These are phyloP conservation scores for Ganoderma multipileum DNA, from an alignment of 1,284 basidiomycete species.

Conservation along the genomic window DNA sequence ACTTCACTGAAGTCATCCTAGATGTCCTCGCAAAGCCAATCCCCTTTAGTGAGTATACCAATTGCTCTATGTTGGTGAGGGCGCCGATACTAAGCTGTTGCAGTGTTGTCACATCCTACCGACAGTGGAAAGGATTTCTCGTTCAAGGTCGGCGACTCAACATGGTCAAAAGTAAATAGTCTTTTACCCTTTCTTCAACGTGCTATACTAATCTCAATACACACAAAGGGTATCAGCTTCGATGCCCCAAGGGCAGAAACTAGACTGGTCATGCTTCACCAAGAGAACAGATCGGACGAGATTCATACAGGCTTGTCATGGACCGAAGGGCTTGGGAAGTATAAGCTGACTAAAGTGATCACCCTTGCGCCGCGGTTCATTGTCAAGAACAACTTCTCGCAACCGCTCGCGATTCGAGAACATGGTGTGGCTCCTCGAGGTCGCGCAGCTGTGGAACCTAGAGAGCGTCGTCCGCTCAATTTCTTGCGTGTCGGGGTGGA, in stretches of 20 bases:
- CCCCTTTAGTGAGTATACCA: slow-evolving; percentile 75
- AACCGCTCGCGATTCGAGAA: slow-evolving; percentile 84
- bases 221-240: slow-evolving; percentile 76
- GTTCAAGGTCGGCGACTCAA: slow-evolving; percentile 86
- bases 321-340: slow-evolving; percentile 94
- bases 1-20: slow-evolving; percentile 32
- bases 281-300: slow-evolving; percentile 76
- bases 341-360: slow-evolving; percentile 95
- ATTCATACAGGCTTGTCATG: slow-evolving; percentile 92
- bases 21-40: slow-evolving; percentile 65
- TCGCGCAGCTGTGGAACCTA: slow-evolving; percentile 70
- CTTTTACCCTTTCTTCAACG: slow-evolving; percentile 11
- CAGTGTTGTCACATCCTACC: slow-evolving; percentile 90
- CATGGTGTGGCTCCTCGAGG: slow-evolving; percentile 78
- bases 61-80: slow-evolving; percentile 5
- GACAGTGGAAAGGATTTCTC: slow-evolving; percentile 88
- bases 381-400: slow-evolving; percentile 82
- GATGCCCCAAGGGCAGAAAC: slow-evolving; percentile 94
- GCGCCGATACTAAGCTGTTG: slow-evolving; percentile 42
- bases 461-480: slow-evolving; percentile 76
- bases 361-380: slow-evolving; percentile 93
- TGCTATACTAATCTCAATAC: background rate
- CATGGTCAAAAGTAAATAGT: slow-evolving; percentile 84
- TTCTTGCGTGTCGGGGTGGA: slow-evolving; percentile 72
- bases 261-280: slow-evolving; percentile 79